Evolutionary conservation across 192 early-diverging fungal species (phyloP).

Genomic region (Chytriomyces confervae): DNA sequence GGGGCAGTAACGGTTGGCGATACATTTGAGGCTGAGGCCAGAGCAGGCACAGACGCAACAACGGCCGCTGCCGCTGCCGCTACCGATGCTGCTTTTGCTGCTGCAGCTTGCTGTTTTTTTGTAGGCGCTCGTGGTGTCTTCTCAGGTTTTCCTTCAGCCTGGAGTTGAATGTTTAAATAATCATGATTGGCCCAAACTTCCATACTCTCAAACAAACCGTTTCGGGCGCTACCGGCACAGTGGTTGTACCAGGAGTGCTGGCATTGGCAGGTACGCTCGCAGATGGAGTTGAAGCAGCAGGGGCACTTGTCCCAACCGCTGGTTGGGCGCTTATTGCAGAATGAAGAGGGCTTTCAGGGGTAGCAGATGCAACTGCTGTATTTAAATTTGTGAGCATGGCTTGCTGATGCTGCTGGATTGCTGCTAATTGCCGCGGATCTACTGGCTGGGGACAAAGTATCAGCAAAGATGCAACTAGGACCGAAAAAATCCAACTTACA

Average conservation of each 20-base stretch:
- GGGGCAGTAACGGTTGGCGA: not conserved
- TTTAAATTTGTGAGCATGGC: no score
- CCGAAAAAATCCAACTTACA: conserved; percentile 15
- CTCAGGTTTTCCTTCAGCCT: not conserved
- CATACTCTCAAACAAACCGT: no score
- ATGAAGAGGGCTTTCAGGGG: no score
- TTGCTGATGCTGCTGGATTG: conserved; percentile 23
- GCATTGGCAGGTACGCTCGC: not conserved
- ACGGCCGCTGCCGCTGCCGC: no score
- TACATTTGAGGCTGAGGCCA: not conserved
- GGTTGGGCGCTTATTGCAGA: not conserved
- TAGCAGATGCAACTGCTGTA: no score
- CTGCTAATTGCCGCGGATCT: conserved; percentile 22
- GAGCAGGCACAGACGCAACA: not conserved
- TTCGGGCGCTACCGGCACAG: no score
- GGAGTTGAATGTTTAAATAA: no score
- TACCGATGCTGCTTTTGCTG: not conserved
- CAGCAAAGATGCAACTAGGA: not conserved
- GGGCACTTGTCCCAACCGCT: not conserved
- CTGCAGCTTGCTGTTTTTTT: not conserved
- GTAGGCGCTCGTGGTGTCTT: not conserved
- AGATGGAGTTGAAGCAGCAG: not conserved
- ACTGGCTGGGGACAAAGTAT: conserved; percentile 6
- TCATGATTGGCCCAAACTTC: no score
- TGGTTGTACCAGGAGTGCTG: no score